Percentiles rank a stretch among this genome's conserved stretches.
Conservation (phyloP, 2,329 filamentous ascomycete genomes). For the Ceratocystis ficicola region DNA sequence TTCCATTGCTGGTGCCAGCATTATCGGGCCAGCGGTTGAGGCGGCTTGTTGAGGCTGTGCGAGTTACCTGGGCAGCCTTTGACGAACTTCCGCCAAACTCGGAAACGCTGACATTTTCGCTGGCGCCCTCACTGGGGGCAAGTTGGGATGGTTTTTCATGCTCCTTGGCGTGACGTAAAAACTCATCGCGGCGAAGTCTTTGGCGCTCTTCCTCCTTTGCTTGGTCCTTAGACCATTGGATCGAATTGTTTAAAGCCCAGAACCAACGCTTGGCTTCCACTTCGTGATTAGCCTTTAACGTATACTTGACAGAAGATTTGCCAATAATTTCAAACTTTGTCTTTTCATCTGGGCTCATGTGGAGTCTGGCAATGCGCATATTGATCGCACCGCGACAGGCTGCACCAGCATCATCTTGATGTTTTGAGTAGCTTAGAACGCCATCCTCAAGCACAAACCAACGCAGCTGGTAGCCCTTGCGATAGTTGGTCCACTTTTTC, state of each 20-base stretch:
- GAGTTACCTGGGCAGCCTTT: slow-evolving; percentile 25
- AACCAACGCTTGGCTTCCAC: slow-evolving; percentile 98
- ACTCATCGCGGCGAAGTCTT: slow-evolving; percentile 60
- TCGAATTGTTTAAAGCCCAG: slow-evolving; percentile 97
- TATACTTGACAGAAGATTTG: slow-evolving; percentile 97
- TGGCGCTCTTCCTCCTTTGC: slow-evolving; percentile 78
- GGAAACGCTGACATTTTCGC: slow-evolving; percentile 41
- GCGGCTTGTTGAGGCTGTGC: slow-evolving; percentile 20
- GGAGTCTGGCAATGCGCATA: slow-evolving; percentile 87
- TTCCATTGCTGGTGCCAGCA: slow-evolving; percentile 32
- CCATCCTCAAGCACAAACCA: slow-evolving; percentile 98
- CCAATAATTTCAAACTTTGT: slow-evolving; percentile 95
- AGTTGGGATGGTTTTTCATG: slow-evolving; percentile 44
- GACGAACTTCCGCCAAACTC: slow-evolving; percentile 28
- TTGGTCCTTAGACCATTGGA: slow-evolving; percentile 96
- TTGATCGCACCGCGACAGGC: slow-evolving; percentile 97
- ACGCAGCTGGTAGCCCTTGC: slow-evolving; percentile 86
- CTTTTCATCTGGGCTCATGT: slow-evolving; percentile 96
- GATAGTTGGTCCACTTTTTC: slow-evolving; percentile 99
- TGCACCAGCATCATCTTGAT: slow-evolving; percentile 92
- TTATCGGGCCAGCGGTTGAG: slow-evolving; percentile 27
- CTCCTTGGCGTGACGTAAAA: slow-evolving; percentile 68
- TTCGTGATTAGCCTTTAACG: slow-evolving; percentile 92
- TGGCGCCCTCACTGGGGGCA: slow-evolving; percentile 37
- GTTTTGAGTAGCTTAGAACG: slow-evolving; percentile 96